Conservation (phyloP, 306 rosid species). For the Senna siamea region DNA sequence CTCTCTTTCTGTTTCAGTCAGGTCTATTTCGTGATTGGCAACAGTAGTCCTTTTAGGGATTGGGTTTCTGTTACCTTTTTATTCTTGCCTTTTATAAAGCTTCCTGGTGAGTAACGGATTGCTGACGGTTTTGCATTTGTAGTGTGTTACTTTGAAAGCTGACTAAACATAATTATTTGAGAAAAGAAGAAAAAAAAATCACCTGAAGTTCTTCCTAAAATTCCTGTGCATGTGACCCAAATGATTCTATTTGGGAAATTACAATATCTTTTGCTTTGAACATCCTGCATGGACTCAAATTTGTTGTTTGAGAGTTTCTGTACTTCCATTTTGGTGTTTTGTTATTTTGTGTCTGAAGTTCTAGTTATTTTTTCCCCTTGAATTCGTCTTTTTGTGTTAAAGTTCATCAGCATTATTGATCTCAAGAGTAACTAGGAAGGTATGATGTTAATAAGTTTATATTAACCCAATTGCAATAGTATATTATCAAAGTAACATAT, state of each 20-base stretch:
- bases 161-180: background rate
- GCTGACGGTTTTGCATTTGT: background rate
- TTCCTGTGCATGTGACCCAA: background rate
- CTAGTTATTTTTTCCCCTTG: background rate
- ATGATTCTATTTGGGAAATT: background rate
- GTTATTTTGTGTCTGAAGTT: background rate
- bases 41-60: background rate
- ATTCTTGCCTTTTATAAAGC: background rate
- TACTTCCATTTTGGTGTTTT: background rate
- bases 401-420: background rate
- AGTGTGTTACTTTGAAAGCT: constrained; percentile 1
- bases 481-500: background rate
- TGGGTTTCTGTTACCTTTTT: background rate
- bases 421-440: constrained; percentile 20
- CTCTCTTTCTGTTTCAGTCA: constrained; percentile 8
- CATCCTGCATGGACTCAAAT: constrained; percentile 21
- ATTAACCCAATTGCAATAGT: background rate
- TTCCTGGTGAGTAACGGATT: background rate
- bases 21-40: constrained; percentile 19
- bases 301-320: background rate
- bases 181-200: background rate
- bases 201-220: constrained; percentile 8
- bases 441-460: constrained; percentile 9
- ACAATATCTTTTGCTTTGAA: background rate
- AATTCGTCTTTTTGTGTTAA: background rate